Percentiles rank a stretch among this genome's conserved stretches.
phyloP scores from a whole-genome alignment of 768 basidiomycete species.

The Termitomyces sp. region DNA sequence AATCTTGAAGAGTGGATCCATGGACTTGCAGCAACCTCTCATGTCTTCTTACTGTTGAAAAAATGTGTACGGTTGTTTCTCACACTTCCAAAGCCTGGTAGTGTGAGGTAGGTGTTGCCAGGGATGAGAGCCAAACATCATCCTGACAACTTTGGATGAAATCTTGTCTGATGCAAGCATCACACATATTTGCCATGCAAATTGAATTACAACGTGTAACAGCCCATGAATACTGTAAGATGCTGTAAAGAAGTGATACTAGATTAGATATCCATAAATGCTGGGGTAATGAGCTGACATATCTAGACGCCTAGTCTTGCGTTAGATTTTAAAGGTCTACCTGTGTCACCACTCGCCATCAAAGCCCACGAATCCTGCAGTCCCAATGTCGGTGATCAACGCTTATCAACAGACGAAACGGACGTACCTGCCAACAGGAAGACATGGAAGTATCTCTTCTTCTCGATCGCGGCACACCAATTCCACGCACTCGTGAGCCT shows the following conservation, averaged over 20 bases:
- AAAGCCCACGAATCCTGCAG: conserved; percentile 72
- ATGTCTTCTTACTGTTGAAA: background rate
- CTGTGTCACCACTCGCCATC: conserved; percentile 72
- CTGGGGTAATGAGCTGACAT: background rate
- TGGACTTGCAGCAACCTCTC: background rate
- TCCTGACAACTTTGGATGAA: background rate
- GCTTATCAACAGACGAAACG: background rate
- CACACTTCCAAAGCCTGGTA: no score
- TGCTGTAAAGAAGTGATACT: no score
- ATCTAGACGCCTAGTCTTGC: background rate
- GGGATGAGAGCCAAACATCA: no score
- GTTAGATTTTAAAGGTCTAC: background rate
- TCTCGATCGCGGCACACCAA: conserved; percentile 83
- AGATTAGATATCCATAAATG: background rate
- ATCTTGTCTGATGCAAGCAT: background rate
- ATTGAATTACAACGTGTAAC: background rate
- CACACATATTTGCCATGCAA: no score
- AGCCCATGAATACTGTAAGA: background rate
- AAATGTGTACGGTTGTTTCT: background rate
- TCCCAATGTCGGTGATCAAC: conserved; percentile 1
- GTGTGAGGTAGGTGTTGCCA: no score
- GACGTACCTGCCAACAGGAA: conserved; percentile 70
- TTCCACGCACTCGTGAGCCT: conserved; percentile 89
- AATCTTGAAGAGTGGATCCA: background rate
- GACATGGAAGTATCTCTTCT: conserved; percentile 78